These are phyloP conservation scores for Albatrellus sp. DNA, from an alignment of 1,284 basidiomycete genomes.

Conservation along the genomic window DNA sequence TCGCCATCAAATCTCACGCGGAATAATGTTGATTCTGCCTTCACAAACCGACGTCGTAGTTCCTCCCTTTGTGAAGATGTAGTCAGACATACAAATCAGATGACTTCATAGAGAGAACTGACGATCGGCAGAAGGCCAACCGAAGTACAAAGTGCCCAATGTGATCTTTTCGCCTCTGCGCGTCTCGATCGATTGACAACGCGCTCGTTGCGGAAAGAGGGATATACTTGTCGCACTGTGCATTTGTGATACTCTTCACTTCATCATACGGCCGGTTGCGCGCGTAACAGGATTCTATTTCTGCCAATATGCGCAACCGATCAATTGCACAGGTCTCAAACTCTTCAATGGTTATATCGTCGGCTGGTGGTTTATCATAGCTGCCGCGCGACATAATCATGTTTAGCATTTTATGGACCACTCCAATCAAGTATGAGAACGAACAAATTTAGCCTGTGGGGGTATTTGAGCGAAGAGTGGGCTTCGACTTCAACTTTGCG, in stretches of 20 bases:
- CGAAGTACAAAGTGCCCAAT: constrained; percentile 92
- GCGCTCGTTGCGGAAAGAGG: constrained; percentile 59
- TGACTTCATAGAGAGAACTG: constrained; percentile 22
- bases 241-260: constrained; percentile 46
- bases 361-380: constrained; percentile 78
- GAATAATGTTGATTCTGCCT: constrained; percentile 83
- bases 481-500: constrained; percentile 14
- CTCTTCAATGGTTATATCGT: constrained; percentile 91
- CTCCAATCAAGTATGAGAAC: constrained; percentile 16
- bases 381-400: constrained; percentile 24
- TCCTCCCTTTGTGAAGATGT: constrained; percentile 58
- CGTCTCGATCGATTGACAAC: constrained; percentile 32
- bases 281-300: constrained; percentile 89
- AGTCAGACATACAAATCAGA: not conserved
- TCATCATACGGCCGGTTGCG: constrained; percentile 76
- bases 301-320: constrained; percentile 80
- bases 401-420: no score
- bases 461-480: constrained; percentile 33
- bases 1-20: constrained; percentile 74
- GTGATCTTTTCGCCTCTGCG: constrained; percentile 77
- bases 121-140: constrained; percentile 94
- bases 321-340: constrained; percentile 92
- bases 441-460: constrained; percentile 73
- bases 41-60: constrained; percentile 79
- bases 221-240: constrained; percentile 61